Evolutionary conservation across 1,284 basidiomycete genomes (phyloP).

Genomic region (Ceratobasidium sp.): DNA sequence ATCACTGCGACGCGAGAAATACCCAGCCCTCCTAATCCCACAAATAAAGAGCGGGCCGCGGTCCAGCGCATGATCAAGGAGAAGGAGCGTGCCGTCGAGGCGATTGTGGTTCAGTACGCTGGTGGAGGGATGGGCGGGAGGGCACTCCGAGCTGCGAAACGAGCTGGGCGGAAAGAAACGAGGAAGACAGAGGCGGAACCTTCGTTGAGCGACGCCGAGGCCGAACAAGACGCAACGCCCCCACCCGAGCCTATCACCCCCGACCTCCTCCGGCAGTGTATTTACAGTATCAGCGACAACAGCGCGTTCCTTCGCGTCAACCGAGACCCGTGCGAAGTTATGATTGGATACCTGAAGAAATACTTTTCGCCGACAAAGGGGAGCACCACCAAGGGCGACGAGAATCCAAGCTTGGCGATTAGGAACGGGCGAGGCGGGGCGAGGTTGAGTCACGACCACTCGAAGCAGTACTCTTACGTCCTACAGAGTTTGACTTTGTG

Average conservation of each 20-base stretch:
- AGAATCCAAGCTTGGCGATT: slow-evolving; percentile 61
- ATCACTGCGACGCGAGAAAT: slow-evolving; percentile 79
- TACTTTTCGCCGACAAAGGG: slow-evolving; percentile 77
- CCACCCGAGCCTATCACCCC: slow-evolving; percentile 34
- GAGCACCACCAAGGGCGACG: slow-evolving; percentile 57
- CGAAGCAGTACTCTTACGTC: slow-evolving; percentile 82
- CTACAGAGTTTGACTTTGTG: slow-evolving; percentile 83
- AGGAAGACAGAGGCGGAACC: background rate
- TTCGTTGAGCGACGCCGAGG: slow-evolving; percentile 59
- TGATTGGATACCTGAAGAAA: slow-evolving; percentile 77
- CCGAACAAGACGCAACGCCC: slow-evolving; percentile 63
- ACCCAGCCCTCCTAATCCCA: too few species aligned
- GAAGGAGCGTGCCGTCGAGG: slow-evolving; percentile 83
- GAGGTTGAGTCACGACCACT: slow-evolving; percentile 80
- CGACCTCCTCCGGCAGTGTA: slow-evolving; percentile 65
- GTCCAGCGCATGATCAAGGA: slow-evolving; percentile 81
- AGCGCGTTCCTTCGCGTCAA: slow-evolving; percentile 83
- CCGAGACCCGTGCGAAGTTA: slow-evolving; percentile 82
- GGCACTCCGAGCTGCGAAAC: background rate
- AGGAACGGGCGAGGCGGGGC: slow-evolving; percentile 79
- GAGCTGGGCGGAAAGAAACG: background rate
- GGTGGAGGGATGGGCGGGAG: slow-evolving; percentile 50
- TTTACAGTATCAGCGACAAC: slow-evolving; percentile 86
- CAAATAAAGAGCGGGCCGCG: slow-evolving; percentile 73
- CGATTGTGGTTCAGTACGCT: slow-evolving; percentile 70